A percentile compares a stretch with the other conserved stretches of the same genome.
These are phyloP conservation scores for Endoconidiophora laricicola DNA, from an alignment of 2,329 filamentous ascomycete genomes.

Conservation along the genomic window DNA sequence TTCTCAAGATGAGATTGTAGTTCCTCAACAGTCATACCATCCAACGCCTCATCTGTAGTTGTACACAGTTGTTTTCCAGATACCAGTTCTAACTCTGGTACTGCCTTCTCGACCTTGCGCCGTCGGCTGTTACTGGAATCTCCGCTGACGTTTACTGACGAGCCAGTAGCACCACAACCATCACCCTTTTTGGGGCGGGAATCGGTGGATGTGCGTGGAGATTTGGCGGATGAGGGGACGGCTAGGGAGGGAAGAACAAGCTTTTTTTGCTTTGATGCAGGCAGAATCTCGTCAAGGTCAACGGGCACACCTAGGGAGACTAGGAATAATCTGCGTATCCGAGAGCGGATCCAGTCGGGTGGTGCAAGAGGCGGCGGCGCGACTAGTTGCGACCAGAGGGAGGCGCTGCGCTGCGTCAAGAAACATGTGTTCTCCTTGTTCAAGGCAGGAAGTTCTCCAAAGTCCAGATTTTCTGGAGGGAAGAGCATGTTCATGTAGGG, in stretches of 20 bases:
- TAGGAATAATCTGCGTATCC: constrained; percentile 84
- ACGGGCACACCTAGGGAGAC: constrained; percentile 92
- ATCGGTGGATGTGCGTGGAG: constrained; percentile 38
- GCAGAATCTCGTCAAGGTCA: constrained; percentile 91
- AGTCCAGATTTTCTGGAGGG: constrained; percentile 36
- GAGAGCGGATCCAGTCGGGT: constrained; percentile 93
- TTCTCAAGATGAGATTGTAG: constrained; percentile 53
- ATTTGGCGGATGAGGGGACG: constrained; percentile 36
- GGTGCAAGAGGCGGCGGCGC: constrained; percentile 88
- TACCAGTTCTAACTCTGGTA: constrained; percentile 64
- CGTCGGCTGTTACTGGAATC: constrained; percentile 19
- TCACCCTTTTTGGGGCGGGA: constrained; percentile 33
- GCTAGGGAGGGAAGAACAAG: constrained; percentile 82
- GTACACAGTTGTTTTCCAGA: constrained; percentile 61
- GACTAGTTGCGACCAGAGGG: constrained; percentile 90
- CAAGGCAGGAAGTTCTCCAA: constrained; percentile 32
- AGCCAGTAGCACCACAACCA: constrained; percentile 21
- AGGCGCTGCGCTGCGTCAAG: constrained; percentile 70
- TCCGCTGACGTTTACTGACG: background rate
- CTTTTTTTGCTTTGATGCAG: constrained; percentile 95
- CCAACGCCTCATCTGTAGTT: constrained; percentile 69
- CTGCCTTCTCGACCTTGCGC: constrained; percentile 43
- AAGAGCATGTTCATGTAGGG: constrained; percentile 54
- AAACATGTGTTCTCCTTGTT: constrained; percentile 49
- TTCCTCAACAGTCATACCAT: constrained; percentile 64